Evolutionary conservation across 192 early-diverging fungal species (phyloP), one percentile per base, ranked within the genome.

Genomic region (Coemansia sp.): DNA sequence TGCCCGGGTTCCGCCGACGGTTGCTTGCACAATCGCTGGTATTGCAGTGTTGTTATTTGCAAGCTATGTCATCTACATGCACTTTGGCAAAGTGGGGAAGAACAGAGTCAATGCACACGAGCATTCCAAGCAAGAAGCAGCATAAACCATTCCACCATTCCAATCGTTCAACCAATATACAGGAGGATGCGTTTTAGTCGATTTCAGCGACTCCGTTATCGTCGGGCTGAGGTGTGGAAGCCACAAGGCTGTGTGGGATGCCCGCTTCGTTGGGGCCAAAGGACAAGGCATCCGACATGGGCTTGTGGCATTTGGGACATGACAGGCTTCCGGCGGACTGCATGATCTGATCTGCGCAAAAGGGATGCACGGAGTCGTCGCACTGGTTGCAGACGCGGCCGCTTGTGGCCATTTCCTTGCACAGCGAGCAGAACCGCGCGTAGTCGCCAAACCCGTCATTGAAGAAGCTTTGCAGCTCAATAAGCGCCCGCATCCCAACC

Each of bases 381-480:
- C 75, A 78, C 9, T 38, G 66, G 20, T 22, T 25, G 56, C 75
- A 78, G 4, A 78, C 58, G 10, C 67, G 11, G 2, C 75, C 75
- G 19, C 32, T 33, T 0, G 75, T 78, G 17, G 75, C 75, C 59
- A 73, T 65, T 32, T 78, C 70, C 33, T 71, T 72, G 42, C 75
- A 78, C 46, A 78, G 42, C 0, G 70, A 64, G 38, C 75, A 78
- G 0, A 43, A 9, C 9, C 70, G 62, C n/a, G 62, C 54, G n/a
- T 66, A 78, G 6, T 78, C 70, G 38, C 59, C 46, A 20, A 63
- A 78, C 9, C 63, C 70, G 32, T 66, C 70, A 7, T 33, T 55
- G 5, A 78, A 42, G 57, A 53, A 78, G 17, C 65, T 49, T 23
- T 69, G 66, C 38, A 78, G n/a, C 63, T 78, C 75, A n/a, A 78